Percentiles rank a stretch among this genome's conserved stretches.
phyloP scores from a whole-genome alignment of 805 yeast species.

The Candida nemodendra region DNA sequence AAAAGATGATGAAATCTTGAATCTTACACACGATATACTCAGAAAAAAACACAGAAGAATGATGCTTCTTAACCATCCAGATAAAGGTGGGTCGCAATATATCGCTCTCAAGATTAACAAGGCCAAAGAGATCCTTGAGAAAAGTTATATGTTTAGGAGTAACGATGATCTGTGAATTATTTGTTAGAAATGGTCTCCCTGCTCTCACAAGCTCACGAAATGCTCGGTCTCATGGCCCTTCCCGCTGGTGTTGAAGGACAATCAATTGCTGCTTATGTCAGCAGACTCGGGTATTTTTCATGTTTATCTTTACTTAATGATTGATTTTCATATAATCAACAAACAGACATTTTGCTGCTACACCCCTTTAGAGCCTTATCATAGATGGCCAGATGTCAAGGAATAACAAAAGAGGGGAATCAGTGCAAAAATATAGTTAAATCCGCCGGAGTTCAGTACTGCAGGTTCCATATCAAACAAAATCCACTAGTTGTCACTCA shows the following conservation, averaged over 20 bases:
- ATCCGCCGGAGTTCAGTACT: constrained; percentile 25
- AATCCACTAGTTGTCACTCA: not conserved
- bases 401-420: constrained; percentile 40
- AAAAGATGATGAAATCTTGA: constrained; percentile 52
- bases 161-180: too few relatives aligned
- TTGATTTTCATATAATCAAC: too few relatives aligned
- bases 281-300: too few relatives aligned
- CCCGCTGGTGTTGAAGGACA: too few relatives aligned
- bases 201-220: too few relatives aligned
- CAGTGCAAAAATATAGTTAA: constrained; percentile 36
- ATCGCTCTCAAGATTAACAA: constrained; percentile 83
- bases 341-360: too few relatives aligned
- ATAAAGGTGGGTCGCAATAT: constrained; percentile 81
- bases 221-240: too few relatives aligned
- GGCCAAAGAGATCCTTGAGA: constrained; percentile 79
- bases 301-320: too few relatives aligned
- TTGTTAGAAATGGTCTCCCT: too few relatives aligned
- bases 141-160: constrained; percentile 45
- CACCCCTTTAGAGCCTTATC: too few relatives aligned
- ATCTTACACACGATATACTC: constrained; percentile 46
- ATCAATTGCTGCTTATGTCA: too few relatives aligned
- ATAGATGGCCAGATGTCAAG: constrained; percentile 41
- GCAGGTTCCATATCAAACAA: constrained; percentile 35
- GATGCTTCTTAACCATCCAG: constrained; percentile 87
- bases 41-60: constrained; percentile 70